phyloP scores from a whole-genome alignment of 169 alveolate species.

The Plasmodium cynomolgi region DNA sequence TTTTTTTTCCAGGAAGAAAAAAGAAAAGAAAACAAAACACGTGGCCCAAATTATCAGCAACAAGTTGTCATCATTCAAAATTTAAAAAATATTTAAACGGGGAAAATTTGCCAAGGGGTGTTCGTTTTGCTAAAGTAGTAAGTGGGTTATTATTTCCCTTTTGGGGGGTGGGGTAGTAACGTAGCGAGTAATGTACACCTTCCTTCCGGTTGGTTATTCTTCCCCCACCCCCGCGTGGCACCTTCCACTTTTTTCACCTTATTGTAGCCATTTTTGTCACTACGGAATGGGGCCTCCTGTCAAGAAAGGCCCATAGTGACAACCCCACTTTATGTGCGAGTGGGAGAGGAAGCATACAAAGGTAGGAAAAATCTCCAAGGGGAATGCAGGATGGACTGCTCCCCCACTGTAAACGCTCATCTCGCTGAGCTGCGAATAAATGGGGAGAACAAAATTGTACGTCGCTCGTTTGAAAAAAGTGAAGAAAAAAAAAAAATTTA shows the following conservation, averaged over 20 bases:
- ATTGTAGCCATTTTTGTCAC: not conserved
- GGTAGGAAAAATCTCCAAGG: not conserved
- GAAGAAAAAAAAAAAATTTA: not conserved
- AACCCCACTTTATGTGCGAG: not conserved
- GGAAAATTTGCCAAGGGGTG: not conserved
- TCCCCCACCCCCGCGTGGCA: not conserved
- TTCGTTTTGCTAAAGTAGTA: not conserved
- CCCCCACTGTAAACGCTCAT: not conserved
- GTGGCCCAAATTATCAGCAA: slow-evolving; percentile 63
- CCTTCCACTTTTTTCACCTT: not conserved
- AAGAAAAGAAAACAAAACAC: slow-evolving; percentile 31
- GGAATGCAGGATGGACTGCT: not conserved
- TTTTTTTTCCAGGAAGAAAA: not conserved
- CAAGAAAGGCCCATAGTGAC: not conserved
- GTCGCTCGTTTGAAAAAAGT: not conserved
- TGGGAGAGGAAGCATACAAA: not conserved
- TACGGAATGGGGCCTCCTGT: not conserved
- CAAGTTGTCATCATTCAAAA: slow-evolving; percentile 68
- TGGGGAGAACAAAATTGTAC: not conserved
- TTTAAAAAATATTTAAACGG: slow-evolving; percentile 53
- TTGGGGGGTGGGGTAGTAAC: not conserved
- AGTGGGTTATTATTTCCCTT: not conserved
- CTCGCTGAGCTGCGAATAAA: not conserved
- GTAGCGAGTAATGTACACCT: not conserved
- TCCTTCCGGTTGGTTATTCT: not conserved